Conservation (phyloP, 2,329 filamentous ascomycete species). For the Emericellopsis cladophorae region DNA sequence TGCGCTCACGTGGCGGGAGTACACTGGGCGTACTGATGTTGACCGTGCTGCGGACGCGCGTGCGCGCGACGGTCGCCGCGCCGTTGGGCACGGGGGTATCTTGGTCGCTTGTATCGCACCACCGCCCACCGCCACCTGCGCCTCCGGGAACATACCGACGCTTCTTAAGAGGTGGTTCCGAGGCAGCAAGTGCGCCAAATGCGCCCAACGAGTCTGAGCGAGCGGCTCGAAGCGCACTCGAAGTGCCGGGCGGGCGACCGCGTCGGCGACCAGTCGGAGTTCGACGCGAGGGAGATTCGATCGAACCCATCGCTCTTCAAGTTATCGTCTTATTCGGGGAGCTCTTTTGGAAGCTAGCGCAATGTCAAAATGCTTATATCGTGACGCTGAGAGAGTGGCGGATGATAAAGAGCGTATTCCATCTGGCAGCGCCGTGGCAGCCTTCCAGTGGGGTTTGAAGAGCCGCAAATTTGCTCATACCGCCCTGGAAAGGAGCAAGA, state of each 20-base stretch:
- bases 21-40: conserved; percentile 23
- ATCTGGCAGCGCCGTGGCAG: too few species aligned
- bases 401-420: too few species aligned
- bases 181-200: conserved; percentile 17
- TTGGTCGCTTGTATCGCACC: conserved; percentile 58
- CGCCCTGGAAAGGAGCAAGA: too few species aligned
- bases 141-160: conserved; percentile 77
- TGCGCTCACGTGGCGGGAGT: conserved; percentile 43
- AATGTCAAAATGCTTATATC: too few species aligned
- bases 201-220: conserved; percentile 19
- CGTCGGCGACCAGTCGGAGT: conserved; percentile 30
- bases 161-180: conserved; percentile 56
- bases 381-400: too few species aligned
- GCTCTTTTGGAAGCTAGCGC: too few species aligned
- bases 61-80: conserved; percentile 34
- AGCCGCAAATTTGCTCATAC: too few species aligned
- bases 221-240: conserved; percentile 26
- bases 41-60: conserved; percentile 19
- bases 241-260: conserved; percentile 31
- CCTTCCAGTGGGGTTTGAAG: too few species aligned
- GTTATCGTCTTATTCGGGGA: too few species aligned
- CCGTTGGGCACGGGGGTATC: conserved; percentile 35
- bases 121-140: conserved; percentile 74
- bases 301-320: too few species aligned
- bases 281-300: conserved; percentile 22